These are phyloP conservation scores for Aquilaria yunnanensis DNA, from an alignment of 345 rosid genomes.

Conservation along the genomic window DNA sequence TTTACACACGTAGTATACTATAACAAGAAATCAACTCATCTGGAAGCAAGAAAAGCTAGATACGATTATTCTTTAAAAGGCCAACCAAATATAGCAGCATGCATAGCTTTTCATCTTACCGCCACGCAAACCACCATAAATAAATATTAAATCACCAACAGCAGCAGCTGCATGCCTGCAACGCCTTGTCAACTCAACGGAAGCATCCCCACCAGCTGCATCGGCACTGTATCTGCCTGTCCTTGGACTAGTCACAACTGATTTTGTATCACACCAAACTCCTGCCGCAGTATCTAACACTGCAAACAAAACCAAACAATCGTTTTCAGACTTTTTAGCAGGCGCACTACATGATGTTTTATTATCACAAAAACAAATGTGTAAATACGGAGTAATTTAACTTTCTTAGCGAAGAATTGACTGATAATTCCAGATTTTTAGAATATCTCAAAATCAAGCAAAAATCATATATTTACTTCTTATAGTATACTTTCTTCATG, in stretches of 20 bases:
- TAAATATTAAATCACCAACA: conserved; percentile 86
- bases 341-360: no score
- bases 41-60: no score
- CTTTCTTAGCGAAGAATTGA: no score
- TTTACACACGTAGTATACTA: no score
- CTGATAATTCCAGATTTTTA: no score
- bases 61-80: background rate
- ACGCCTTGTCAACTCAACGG: conserved; percentile 95
- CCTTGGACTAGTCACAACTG: conserved; percentile 94
- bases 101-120: conserved; percentile 44
- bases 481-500: no score
- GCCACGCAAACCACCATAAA: conserved; percentile 98
- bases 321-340: no score
- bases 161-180: conserved; percentile 99
- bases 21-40: no score
- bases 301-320: conserved; percentile 26
- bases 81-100: conserved; percentile 1
- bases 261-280: conserved; percentile 99
- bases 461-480: no score
- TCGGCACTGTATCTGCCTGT: conserved; percentile 90
- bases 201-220: conserved; percentile 98
- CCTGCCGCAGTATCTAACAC: conserved; percentile 99
- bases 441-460: no score
- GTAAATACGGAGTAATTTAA: no score
- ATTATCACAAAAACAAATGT: no score